These are phyloP conservation scores for Eucalyptus polyanthemos DNA, from an alignment of 345 rosid species.

Conservation along the genomic window DNA sequence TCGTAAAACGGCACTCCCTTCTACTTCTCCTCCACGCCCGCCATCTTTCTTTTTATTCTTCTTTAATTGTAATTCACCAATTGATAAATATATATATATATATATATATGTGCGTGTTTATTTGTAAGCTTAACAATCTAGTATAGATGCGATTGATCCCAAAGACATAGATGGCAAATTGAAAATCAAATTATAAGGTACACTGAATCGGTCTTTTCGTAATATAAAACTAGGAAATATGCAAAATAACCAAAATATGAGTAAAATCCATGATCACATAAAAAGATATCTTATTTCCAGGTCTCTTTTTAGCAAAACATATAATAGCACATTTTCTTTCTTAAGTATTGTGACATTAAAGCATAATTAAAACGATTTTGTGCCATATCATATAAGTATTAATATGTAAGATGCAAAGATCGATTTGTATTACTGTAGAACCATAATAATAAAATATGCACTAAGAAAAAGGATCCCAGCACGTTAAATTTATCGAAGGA, in stretches of 20 bases:
- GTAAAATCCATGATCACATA: background rate
- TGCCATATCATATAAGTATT: background rate
- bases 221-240: too few relatives aligned
- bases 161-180: background rate
- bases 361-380: background rate
- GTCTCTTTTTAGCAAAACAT: background rate
- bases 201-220: fast-evolving
- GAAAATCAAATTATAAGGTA: background rate
- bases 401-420: background rate
- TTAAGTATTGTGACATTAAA: background rate
- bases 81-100: too few relatives aligned
- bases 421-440: background rate
- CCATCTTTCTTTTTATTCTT: background rate
- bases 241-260: background rate
- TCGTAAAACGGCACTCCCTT: background rate
- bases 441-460: background rate
- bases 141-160: background rate
- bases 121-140: fast-evolving
- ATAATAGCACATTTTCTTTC: too few relatives aligned
- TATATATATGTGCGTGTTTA: background rate
- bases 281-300: background rate
- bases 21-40: background rate
- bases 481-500: background rate
- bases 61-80: background rate
- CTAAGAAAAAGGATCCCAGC: background rate